A percentile compares a stretch with the other conserved stretches of the same genome.
These are phyloP conservation scores for Aureobasidium namibiae DNA, from an alignment of 2,329 filamentous ascomycete species.

Conservation along the genomic window DNA sequence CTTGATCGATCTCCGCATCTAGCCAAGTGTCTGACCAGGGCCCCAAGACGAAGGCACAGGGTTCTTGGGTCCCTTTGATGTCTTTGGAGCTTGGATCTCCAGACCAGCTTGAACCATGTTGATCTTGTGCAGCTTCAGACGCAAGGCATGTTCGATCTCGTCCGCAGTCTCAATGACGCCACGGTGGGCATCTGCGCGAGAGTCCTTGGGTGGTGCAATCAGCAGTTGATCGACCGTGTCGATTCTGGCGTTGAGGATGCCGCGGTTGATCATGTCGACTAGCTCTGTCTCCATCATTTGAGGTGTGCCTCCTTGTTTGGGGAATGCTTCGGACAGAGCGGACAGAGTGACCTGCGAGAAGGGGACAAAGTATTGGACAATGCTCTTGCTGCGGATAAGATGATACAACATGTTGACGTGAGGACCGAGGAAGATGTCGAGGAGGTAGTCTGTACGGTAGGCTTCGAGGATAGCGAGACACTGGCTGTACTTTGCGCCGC, in stretches of 20 bases:
- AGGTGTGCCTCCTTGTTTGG: slow-evolving; percentile 38
- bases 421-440: slow-evolving; percentile 67
- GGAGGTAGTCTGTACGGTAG: slow-evolving; percentile 76
- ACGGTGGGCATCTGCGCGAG: slow-evolving; percentile 61
- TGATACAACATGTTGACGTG: slow-evolving; percentile 65
- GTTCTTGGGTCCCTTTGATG: slow-evolving; percentile 6
- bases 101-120: slow-evolving; percentile 68
- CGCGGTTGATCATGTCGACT: slow-evolving; percentile 64
- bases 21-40: slow-evolving; percentile 2
- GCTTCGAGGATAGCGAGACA: slow-evolving; percentile 77
- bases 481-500: slow-evolving; percentile 77
- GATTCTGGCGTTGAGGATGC: slow-evolving; percentile 67
- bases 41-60: background rate
- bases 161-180: slow-evolving; percentile 60
- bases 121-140: slow-evolving; percentile 68
- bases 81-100: slow-evolving; percentile 37
- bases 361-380: slow-evolving; percentile 84
- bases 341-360: slow-evolving; percentile 80
- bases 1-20: background rate
- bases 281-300: slow-evolving; percentile 64
- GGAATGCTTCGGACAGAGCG: slow-evolving; percentile 71
- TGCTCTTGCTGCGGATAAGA: slow-evolving; percentile 78
- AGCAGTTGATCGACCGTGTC: slow-evolving; percentile 77
- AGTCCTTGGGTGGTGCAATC: slow-evolving; percentile 59
- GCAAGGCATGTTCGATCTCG: slow-evolving; percentile 65